Evolutionary conservation across 78 protist genomes (phyloP).

Genomic region (Dictyostelium intermedium): DNA sequence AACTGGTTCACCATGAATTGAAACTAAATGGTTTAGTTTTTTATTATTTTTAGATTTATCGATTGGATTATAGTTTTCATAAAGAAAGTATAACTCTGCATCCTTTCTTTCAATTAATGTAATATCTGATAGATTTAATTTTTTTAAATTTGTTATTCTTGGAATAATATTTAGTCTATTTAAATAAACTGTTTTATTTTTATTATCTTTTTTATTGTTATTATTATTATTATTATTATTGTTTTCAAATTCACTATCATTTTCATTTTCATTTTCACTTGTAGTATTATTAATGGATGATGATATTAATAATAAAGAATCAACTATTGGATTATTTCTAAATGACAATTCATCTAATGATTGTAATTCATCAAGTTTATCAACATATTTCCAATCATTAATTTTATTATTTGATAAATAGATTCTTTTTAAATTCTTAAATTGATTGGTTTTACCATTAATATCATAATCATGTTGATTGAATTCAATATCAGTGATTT

Average conservation of each 20-base stretch:
- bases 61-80: slow-evolving; percentile 27
- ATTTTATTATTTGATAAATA: slow-evolving; percentile 44
- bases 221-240: too few species aligned
- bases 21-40: not conserved
- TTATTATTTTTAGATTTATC: not conserved
- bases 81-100: slow-evolving; percentile 24
- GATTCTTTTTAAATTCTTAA: not conserved
- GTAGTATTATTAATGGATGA: not conserved
- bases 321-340: slow-evolving; percentile 51
- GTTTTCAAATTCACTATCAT: not conserved
- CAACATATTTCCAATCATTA: not conserved
- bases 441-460: not conserved
- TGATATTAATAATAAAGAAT: not conserved
- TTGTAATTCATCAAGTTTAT: not conserved
- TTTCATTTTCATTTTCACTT: not conserved
- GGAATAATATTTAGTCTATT: slow-evolving; percentile 48
- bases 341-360: slow-evolving; percentile 27
- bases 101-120: slow-evolving; percentile 40
- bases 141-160: slow-evolving; percentile 9
- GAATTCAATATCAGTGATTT: not conserved
- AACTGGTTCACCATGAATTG: slow-evolving; percentile 2
- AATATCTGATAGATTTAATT: slow-evolving; percentile 46
- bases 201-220: not conserved
- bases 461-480: not conserved
- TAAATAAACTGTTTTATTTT: not conserved